A percentile compares a stretch with the other conserved stretches of the same genome.
Evolutionary conservation across 768 basidiomycete genomes (phyloP).

Genomic region (Sarcodon aspratus): DNA sequence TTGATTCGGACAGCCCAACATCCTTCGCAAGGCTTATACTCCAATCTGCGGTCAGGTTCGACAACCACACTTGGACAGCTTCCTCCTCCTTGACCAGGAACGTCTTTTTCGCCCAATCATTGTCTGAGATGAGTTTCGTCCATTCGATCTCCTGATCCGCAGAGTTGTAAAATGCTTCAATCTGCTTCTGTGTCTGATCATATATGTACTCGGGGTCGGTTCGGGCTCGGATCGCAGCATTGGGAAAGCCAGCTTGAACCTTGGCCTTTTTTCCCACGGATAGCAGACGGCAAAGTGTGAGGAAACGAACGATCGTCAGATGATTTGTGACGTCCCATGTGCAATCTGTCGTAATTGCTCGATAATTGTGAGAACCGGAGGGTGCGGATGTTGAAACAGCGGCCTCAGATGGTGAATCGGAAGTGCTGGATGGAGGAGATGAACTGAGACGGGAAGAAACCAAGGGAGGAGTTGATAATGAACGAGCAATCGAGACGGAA

Average conservation of each 20-base stretch:
- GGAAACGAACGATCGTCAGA: background rate
- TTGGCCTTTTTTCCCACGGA: background rate
- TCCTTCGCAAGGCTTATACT: background rate
- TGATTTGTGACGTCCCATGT: background rate
- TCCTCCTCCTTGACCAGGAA: background rate
- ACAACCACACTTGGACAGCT: background rate
- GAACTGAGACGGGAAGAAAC: background rate
- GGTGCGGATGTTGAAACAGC: background rate
- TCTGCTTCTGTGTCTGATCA: background rate
- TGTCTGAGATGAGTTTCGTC: background rate
- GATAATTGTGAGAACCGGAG: background rate
- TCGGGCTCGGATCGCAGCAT: background rate
- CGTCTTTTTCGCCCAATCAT: background rate
- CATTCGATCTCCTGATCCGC: background rate
- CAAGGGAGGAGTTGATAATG: too few species aligned
- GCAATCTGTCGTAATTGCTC: background rate
- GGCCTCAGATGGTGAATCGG: background rate
- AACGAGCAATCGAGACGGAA: too few species aligned
- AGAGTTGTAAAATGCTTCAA: background rate
- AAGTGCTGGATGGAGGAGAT: background rate
- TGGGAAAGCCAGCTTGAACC: background rate
- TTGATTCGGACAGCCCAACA: background rate
- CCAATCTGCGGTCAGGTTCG: background rate
- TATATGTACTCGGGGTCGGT: background rate
- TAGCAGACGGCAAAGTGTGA: background rate